Evolutionary conservation across 2,329 filamentous ascomycete genomes (phyloP).

Genomic region (Pseudocercospora musae): DNA sequence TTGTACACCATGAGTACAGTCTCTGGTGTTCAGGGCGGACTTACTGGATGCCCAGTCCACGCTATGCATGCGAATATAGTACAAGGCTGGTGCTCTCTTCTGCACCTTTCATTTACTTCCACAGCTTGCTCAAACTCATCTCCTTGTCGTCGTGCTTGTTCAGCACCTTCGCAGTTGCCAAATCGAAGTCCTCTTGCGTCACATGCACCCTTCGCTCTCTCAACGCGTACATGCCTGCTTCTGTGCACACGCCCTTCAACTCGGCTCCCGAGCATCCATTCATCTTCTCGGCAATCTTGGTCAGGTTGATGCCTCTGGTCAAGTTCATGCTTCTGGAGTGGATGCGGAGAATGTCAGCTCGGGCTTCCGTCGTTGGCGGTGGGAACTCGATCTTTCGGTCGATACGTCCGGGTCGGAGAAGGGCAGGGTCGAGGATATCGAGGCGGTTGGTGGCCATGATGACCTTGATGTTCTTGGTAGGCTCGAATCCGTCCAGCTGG

Average conservation of each 20-base stretch:
- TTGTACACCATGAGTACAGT: conserved; percentile 8
- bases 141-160: conserved; percentile 99
- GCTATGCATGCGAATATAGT: conserved; percentile 23
- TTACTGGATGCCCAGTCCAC: conserved; percentile 9
- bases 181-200: conserved; percentile 97
- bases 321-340: conserved; percentile 98
- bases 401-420: conserved; percentile 93
- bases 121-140: conserved; percentile 82
- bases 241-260: conserved; percentile 97
- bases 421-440: conserved; percentile 92
- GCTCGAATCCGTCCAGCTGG: conserved; percentile 97
- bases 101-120: conserved; percentile 61
- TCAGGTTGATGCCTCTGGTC: conserved; percentile 94
- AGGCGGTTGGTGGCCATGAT: conserved; percentile 99
- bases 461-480: conserved; percentile 95
- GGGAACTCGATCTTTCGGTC: conserved; percentile 99
- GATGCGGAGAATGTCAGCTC: conserved; percentile 95
- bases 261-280: conserved; percentile 97
- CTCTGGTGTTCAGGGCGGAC: conserved; percentile 13
- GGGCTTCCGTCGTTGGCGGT: conserved; percentile 89
- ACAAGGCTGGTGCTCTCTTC: conserved; percentile 8
- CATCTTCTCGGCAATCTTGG: conserved; percentile 99
- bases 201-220: conserved; percentile 95
- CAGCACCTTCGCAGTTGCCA: conserved; percentile 97
- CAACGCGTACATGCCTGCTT: conserved; percentile 96